phyloP scores from a whole-genome alignment of 768 basidiomycete genomes.

The Kwoniella bestiolae region DNA sequence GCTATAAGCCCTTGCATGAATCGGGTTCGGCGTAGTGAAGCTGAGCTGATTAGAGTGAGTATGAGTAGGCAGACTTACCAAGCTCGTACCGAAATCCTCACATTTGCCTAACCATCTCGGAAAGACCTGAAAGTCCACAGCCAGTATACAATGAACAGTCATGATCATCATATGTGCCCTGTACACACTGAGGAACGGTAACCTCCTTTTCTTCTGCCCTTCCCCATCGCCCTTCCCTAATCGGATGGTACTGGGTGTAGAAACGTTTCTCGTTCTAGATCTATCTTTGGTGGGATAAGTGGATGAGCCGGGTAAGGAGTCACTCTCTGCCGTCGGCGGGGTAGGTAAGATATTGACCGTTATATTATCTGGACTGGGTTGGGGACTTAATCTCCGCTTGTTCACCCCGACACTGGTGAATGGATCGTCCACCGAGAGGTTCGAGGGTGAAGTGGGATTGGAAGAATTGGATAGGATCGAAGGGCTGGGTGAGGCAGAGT shows the following conservation, averaged over 20 bases:
- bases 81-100: conserved; percentile 90
- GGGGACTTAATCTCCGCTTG: conserved; percentile 34
- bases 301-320: background rate
- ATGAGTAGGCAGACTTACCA: conserved; percentile 63
- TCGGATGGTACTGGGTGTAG: background rate
- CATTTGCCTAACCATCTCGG: conserved; percentile 87
- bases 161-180: conserved; percentile 94
- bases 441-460: background rate
- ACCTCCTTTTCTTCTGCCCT: conserved; percentile 9
- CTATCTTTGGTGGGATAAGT: background rate
- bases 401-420: conserved; percentile 8
- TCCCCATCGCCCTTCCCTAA: background rate
- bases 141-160: conserved; percentile 86
- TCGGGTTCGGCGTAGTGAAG: too few relatives aligned
- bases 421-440: conserved; percentile 23
- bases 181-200: conserved; percentile 79
- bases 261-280: background rate
- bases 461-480: background rate
- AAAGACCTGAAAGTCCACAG: conserved; percentile 93
- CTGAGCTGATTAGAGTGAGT: background rate
- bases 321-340: conserved; percentile 26
- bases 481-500: conserved; percentile 6
- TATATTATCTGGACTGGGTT: conserved; percentile 32
- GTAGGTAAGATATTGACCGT: conserved; percentile 42
- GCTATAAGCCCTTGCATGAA: too few relatives aligned